phyloP scores from a whole-genome alignment of 2,329 filamentous ascomycete genomes.

The Neoascochyta sp. region DNA sequence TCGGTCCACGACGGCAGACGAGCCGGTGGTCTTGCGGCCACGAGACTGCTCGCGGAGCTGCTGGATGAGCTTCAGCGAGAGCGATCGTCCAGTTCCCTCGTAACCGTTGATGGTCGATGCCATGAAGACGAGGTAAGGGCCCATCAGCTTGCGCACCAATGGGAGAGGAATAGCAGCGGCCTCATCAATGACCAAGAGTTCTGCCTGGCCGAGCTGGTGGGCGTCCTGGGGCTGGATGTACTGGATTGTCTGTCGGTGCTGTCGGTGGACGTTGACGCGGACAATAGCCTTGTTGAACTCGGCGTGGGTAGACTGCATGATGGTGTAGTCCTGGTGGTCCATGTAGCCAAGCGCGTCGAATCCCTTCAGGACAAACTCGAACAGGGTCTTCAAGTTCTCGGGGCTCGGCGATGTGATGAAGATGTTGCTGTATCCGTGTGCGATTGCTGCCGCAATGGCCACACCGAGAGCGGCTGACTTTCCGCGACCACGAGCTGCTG shows the following conservation, averaged over 20 bases:
- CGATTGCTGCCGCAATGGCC: constrained; percentile 87
- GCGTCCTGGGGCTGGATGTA: constrained; percentile 97
- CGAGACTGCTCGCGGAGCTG: constrained; percentile 91
- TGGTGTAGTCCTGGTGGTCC: constrained; percentile 95
- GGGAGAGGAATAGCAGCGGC: constrained; percentile 94
- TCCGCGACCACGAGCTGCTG: constrained; percentile 88
- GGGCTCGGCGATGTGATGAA: constrained; percentile 98
- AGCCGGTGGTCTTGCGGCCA: constrained; percentile 54
- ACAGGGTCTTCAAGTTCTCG: constrained; percentile 97
- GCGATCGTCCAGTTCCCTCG: constrained; percentile 89
- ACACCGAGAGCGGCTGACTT: constrained; percentile 96
- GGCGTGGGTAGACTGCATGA: constrained; percentile 95
- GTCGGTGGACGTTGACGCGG: constrained; percentile 88
- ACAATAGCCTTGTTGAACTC: constrained; percentile 99
- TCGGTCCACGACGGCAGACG: constrained; percentile 67
- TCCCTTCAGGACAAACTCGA: constrained; percentile 97
- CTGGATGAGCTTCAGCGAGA: constrained; percentile 95
- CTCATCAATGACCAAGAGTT: constrained; percentile 94
- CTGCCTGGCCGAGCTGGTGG: constrained; percentile 90
- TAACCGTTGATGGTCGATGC: constrained; percentile 99
- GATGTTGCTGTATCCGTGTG: constrained; percentile 97
- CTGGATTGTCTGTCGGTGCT: constrained; percentile 96
- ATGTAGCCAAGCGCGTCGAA: constrained; percentile 93
- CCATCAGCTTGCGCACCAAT: constrained; percentile 88
- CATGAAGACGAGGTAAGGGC: constrained; percentile 97